Percentiles rank a stretch among this genome's conserved stretches.
These are phyloP conservation scores for Aspergillus sp. DNA, from an alignment of 2,329 filamentous ascomycete species.

Conservation along the genomic window DNA sequence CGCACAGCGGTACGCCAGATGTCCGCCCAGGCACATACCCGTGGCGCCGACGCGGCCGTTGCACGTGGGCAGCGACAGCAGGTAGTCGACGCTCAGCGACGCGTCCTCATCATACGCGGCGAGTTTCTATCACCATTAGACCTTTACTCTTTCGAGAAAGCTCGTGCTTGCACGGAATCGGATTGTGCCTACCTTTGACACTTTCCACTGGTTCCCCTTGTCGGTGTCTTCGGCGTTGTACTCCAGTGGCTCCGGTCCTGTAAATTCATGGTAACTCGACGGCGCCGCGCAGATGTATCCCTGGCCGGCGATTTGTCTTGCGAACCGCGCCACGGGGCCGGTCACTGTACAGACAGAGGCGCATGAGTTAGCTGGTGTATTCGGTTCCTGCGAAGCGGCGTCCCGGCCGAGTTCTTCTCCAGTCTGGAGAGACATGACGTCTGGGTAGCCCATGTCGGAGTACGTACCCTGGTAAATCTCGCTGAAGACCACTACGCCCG, in stretches of 20 bases:
- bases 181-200: constrained; percentile 60
- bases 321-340: constrained; percentile 83
- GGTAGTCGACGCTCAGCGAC: constrained; percentile 63
- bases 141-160: background rate
- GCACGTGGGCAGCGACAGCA: constrained; percentile 72
- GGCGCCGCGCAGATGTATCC: constrained; percentile 92
- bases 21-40: constrained; percentile 91
- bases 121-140: constrained; percentile 57
- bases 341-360: constrained; percentile 60
- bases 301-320: constrained; percentile 84
- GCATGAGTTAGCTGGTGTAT: background rate
- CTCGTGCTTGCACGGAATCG: no score
- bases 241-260: constrained; percentile 73
- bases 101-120: constrained; percentile 83
- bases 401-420: no score
- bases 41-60: constrained; percentile 76
- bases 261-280: constrained; percentile 92
- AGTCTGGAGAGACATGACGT: no score
- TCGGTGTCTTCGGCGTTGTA: constrained; percentile 90
- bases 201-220: constrained; percentile 80
- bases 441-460: background rate
- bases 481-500: constrained; percentile 82
- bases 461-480: constrained; percentile 88
- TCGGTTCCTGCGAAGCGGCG: no score
- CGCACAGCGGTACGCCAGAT: constrained; percentile 71